Conservation (phyloP, 2,329 filamentous ascomycete genomes). For the Pseudocercospora pini-densiflorae region DNA sequence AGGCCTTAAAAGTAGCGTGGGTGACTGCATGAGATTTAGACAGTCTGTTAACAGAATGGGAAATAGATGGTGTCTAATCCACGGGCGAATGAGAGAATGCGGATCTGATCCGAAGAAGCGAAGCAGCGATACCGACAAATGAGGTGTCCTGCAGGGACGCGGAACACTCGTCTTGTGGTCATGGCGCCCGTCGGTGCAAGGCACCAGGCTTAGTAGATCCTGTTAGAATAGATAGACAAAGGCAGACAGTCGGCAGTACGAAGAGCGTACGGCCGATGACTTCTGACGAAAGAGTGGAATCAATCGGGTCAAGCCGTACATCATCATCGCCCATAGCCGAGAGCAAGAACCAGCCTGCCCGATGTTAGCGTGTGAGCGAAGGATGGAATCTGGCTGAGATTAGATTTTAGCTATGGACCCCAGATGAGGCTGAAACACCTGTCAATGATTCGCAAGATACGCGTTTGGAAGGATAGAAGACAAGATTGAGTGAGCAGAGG, state of each 20-base stretch:
- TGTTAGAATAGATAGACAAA: slow-evolving; percentile 7
- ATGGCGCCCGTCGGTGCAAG: slow-evolving; percentile 13
- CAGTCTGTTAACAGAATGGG: slow-evolving; percentile 16
- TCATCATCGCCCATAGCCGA: slow-evolving; percentile 22
- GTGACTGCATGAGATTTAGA: slow-evolving; percentile 13
- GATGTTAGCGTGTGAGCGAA: slow-evolving; percentile 17
- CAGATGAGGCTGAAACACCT: slow-evolving; percentile 24
- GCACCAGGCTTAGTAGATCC: slow-evolving; percentile 22
- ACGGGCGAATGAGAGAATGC: slow-evolving; percentile 22
- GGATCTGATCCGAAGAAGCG: slow-evolving; percentile 8
- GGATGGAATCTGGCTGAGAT: slow-evolving; percentile 24
- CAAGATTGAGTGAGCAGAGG: slow-evolving; percentile 1
- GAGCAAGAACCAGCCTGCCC: slow-evolving; percentile 5
- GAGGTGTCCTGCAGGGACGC: slow-evolving; percentile 22
- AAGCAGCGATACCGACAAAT: slow-evolving; percentile 12
- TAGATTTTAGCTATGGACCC: slow-evolving; percentile 24
- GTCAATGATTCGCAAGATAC: slow-evolving; percentile 2
- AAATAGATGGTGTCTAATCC: slow-evolving; percentile 18
- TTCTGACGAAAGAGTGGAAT: slow-evolving; percentile 13
- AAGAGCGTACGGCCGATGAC: slow-evolving; percentile 3
- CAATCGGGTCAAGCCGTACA: slow-evolving; percentile 12
- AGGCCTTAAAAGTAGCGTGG: slow-evolving; percentile 20
- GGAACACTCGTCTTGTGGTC: slow-evolving; percentile 9
- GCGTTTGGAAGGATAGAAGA: not conserved
- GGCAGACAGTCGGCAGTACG: slow-evolving; percentile 1